Evolutionary conservation across 768 basidiomycete species (phyloP).

Genomic region (Tephrocybe sp.): DNA sequence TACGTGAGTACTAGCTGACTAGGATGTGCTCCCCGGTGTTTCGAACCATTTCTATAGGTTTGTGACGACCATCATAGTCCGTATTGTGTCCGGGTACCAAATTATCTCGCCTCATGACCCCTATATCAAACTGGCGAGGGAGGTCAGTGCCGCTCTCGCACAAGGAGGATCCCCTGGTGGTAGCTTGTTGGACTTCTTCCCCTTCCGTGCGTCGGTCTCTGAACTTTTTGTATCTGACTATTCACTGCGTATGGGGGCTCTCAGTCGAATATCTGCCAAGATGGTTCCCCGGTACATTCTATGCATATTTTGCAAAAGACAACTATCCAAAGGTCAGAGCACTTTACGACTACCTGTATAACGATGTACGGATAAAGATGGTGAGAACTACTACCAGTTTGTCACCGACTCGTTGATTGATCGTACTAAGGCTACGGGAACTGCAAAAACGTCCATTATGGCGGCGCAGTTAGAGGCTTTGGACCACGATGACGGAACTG

Average conservation of each 20-base stretch:
- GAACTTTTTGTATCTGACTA: no score
- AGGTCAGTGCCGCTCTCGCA: constrained; percentile 2
- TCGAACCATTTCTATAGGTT: constrained; percentile 8
- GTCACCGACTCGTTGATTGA: not conserved
- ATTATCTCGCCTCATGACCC: constrained; percentile 14
- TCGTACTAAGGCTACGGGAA: constrained; percentile 11
- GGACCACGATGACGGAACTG: not conserved
- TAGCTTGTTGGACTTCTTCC: constrained; percentile 16
- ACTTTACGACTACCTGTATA: constrained; percentile 13
- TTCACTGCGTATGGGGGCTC: not conserved
- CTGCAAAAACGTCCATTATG: constrained; percentile 4
- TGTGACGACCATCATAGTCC: constrained; percentile 13
- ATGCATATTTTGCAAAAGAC: constrained; percentile 12
- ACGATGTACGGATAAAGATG: constrained; percentile 13
- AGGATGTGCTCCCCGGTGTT: not conserved
- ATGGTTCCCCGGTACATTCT: constrained; percentile 23
- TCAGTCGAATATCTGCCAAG: constrained; percentile 12
- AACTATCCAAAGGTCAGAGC: constrained; percentile 2
- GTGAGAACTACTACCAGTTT: constrained; percentile 1
- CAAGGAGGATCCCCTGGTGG: constrained; percentile 8
- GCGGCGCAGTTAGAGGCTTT: constrained; percentile 10
- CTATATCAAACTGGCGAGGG: constrained; percentile 9
- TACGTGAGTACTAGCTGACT: not conserved
- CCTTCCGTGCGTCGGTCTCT: constrained; percentile 15
- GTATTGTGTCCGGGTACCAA: constrained; percentile 17